Conservation (phyloP, 371 early-diverging fungal genomes). For the Mycotypha africana region DNA sequence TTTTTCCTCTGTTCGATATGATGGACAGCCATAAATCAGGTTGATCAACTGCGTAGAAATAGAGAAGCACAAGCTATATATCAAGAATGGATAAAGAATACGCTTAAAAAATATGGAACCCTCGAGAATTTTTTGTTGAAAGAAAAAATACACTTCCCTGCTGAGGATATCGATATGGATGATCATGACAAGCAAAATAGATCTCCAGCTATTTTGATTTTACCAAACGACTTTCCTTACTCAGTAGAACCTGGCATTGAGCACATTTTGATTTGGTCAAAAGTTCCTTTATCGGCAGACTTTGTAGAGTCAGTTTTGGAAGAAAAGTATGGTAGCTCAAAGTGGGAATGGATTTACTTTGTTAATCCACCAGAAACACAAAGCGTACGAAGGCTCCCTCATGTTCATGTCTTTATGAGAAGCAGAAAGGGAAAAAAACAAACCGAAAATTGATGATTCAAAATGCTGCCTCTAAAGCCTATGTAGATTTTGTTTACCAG, state of each 20-base stretch:
- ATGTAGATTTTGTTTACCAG: too few species aligned
- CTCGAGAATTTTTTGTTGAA: slow-evolving; percentile 34
- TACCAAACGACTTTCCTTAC: slow-evolving; percentile 63
- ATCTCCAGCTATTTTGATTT: slow-evolving; percentile 31
- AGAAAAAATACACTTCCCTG: slow-evolving; percentile 39
- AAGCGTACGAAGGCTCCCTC: slow-evolving; percentile 31
- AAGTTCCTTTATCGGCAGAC: slow-evolving; percentile 23
- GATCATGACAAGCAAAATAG: too few species aligned
- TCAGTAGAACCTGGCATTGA: slow-evolving; percentile 40
- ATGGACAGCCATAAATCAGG: slow-evolving; percentile 32
- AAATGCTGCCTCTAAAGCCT: too few species aligned
- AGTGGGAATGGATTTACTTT: slow-evolving; percentile 36
- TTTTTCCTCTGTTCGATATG: too few species aligned
- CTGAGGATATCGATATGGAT: slow-evolving; percentile 6
- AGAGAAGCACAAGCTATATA: slow-evolving; percentile 25
- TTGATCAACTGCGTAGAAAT: slow-evolving; percentile 24
- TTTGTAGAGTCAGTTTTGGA: slow-evolving; percentile 22
- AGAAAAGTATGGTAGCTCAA: slow-evolving; percentile 14
- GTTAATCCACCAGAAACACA: slow-evolving; percentile 41
- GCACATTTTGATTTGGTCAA: slow-evolving; percentile 58
- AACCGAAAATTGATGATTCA: too few species aligned
- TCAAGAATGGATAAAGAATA: slow-evolving; percentile 28
- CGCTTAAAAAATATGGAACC: slow-evolving; percentile 34
- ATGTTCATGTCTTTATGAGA: slow-evolving; percentile 41
- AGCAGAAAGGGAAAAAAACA: slow-evolving; percentile 1